Evolutionary conservation across 2,329 filamentous ascomycete genomes (phyloP).

Genomic region (Atkinsonella texensis): DNA sequence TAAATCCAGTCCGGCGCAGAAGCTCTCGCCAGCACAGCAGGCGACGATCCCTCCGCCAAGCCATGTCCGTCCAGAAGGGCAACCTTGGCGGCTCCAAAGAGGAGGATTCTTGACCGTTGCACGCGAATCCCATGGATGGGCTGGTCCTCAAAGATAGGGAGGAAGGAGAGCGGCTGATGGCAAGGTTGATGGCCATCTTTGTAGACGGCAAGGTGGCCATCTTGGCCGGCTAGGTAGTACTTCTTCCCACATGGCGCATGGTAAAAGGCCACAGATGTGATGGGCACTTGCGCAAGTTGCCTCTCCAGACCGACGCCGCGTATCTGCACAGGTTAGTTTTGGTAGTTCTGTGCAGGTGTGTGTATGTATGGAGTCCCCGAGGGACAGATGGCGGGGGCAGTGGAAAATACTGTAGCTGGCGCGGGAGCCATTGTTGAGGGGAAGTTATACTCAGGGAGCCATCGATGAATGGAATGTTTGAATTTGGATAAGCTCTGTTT

Average conservation of each 20-base stretch:
- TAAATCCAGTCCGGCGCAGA: conserved; percentile 66
- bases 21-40: conserved; percentile 14
- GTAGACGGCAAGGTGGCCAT: conserved; percentile 45
- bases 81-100: conserved; percentile 62
- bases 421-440: background rate
- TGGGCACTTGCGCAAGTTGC: conserved; percentile 37
- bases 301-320: conserved; percentile 12
- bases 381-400: background rate
- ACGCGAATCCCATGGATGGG: conserved; percentile 62
- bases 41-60: conserved; percentile 9
- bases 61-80: conserved; percentile 21
- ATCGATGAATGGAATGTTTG: background rate
- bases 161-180: conserved; percentile 22
- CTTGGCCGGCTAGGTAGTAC: conserved; percentile 47
- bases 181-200: conserved; percentile 18
- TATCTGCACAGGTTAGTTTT: background rate
- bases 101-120: conserved; percentile 25
- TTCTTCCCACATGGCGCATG: conserved; percentile 16
- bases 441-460: conserved; percentile 1
- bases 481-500: background rate
- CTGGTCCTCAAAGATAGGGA: conserved; percentile 53
- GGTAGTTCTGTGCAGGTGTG: background rate
- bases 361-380: background rate
- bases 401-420: background rate
- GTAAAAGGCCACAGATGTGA: conserved; percentile 48